Evolutionary conservation across 352 stramenopile genomes (phyloP).

Genomic region (Globisporangium sylvaticum): DNA sequence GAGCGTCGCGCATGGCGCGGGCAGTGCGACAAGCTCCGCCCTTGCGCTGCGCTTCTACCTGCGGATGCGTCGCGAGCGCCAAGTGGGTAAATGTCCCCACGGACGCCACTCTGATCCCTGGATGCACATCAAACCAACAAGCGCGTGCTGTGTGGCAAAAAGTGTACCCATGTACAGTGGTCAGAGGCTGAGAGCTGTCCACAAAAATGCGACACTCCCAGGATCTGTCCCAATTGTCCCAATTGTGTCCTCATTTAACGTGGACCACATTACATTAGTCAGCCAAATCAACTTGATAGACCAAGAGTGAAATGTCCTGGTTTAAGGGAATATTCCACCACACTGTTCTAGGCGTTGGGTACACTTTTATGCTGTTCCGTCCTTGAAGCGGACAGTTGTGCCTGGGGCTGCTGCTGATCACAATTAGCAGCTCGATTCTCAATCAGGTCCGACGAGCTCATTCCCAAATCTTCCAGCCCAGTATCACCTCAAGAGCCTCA

Average conservation of each 20-base stretch:
- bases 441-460: neutral
- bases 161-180: conserved; percentile 8
- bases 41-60: neutral
- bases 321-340: neutral
- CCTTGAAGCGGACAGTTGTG: neutral
- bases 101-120: neutral
- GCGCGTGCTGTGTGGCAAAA: conserved; percentile 1
- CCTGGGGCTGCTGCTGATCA: no score
- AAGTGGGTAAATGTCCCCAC: conserved; percentile 1
- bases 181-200: conserved; percentile 1
- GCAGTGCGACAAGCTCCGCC: conserved; percentile 1
- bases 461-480: conserved; percentile 9
- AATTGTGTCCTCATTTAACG: neutral
- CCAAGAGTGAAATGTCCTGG: neutral
- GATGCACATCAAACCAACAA: neutral
- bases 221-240: conserved; percentile 5
- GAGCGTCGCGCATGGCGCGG: neutral
- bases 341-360: conserved; percentile 9
- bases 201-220: conserved; percentile 4
- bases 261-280: neutral
- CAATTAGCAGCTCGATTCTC: neutral
- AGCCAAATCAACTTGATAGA: neutral
- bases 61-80: neutral
- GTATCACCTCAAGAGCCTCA: neutral
- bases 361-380: neutral